These are phyloP conservation scores for Suillus bovinus DNA, from an alignment of 768 basidiomycete genomes.

Conservation along the genomic window DNA sequence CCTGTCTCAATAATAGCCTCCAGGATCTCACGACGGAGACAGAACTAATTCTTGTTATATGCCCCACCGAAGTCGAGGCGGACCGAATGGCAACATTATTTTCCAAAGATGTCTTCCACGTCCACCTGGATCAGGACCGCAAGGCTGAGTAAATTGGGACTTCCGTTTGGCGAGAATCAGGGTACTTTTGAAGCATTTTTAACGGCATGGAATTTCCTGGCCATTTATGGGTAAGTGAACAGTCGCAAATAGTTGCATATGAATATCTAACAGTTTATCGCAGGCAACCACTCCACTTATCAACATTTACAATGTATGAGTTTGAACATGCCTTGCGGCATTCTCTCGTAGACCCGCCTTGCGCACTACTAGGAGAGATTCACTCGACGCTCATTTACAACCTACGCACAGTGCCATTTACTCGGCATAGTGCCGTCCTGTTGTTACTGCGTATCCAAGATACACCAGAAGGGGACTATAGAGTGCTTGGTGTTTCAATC, in stretches of 20 bases:
- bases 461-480: slow-evolving; percentile 44
- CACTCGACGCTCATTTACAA: slow-evolving; percentile 90
- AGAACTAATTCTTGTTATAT: too few relatives aligned
- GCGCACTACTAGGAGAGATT: slow-evolving; percentile 80
- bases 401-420: slow-evolving; percentile 78
- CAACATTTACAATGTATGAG: slow-evolving; percentile 90
- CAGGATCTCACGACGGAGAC: background rate
- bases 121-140: too few relatives aligned
- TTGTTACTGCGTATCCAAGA: slow-evolving; percentile 51
- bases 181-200: slow-evolving; percentile 81
- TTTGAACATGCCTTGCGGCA: slow-evolving; percentile 88
- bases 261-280: slow-evolving; percentile 9
- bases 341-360: slow-evolving; percentile 63
- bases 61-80: too few relatives aligned
- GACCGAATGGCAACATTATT: too few relatives aligned
- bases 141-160: slow-evolving; percentile 53
- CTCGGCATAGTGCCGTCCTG: slow-evolving; percentile 71
- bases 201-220: slow-evolving; percentile 92
- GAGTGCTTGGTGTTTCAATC: slow-evolving; percentile 55
- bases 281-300: slow-evolving; percentile 86
- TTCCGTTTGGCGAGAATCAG: slow-evolving; percentile 69
- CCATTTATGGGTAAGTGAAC: slow-evolving; percentile 81
- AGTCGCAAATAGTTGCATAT: background rate
- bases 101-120: too few relatives aligned
- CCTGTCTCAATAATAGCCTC: background rate